Evolutionary conservation across 73 alveolate species (phyloP).

Genomic region (Paramecium tetraurelia): DNA sequence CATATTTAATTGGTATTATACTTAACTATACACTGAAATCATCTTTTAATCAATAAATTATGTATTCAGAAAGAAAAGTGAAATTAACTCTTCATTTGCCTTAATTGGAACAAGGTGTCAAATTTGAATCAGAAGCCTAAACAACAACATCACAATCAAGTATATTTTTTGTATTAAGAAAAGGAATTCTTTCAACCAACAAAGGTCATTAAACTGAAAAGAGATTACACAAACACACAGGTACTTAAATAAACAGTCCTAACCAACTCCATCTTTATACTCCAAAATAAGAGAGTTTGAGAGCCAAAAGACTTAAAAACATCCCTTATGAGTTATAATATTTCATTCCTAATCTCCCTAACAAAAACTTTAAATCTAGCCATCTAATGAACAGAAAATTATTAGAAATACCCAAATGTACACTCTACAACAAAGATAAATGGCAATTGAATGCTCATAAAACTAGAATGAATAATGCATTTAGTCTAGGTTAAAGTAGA

Average conservation of each 20-base stretch:
- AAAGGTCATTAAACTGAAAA: neutral
- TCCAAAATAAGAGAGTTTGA: neutral
- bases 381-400: neutral
- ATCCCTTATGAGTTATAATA: neutral
- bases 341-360: neutral
- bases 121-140: neutral
- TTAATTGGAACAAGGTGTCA: neutral
- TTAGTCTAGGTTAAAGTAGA: neutral
- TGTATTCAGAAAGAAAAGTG: neutral
- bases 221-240: neutral
- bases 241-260: neutral
- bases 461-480: neutral
- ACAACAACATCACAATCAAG: neutral
- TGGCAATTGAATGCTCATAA: neutral
- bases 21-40: neutral
- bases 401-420: neutral
- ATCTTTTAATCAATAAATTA: neutral
- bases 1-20: neutral
- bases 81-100: neutral
- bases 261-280: neutral
- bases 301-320: conserved; percentile 2
- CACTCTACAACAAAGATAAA: neutral
- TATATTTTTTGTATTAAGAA: neutral
- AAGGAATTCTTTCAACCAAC: neutral
- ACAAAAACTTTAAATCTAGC: conserved; percentile 10